Evolutionary conservation across 441 rosid species (phyloP).

Genomic region (Cnidoscolus chayamansa): DNA sequence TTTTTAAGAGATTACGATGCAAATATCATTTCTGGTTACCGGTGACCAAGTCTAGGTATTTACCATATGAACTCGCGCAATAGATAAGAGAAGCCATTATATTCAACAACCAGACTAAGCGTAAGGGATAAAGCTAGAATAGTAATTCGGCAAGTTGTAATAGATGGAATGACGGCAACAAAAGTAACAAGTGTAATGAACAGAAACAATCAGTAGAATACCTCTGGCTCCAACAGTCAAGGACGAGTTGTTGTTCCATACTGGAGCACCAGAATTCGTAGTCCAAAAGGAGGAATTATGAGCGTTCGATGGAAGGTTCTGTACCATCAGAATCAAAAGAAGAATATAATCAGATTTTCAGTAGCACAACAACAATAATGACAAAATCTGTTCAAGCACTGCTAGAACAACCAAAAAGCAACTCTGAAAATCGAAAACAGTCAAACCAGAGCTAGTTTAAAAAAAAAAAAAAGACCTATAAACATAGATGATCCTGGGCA

Average conservation of each 20-base stretch:
- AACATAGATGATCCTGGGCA: neutral
- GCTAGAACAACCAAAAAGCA: neutral
- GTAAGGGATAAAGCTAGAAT: neutral
- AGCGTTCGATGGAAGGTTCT: constrained; percentile 85
- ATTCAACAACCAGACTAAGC: neutral
- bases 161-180: neutral
- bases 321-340: constrained; percentile 17
- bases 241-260: constrained; percentile 83
- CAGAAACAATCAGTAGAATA: constrained; percentile 15
- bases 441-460: neutral
- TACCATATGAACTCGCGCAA: no score
- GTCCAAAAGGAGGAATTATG: constrained; percentile 69
- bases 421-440: neutral
- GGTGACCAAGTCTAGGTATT: no score
- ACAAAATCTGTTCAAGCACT: neutral
- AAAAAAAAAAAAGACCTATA: no score
- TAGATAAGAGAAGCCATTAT: no score
- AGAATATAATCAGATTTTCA: neutral
- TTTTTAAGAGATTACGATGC: no score
- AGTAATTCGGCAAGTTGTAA: neutral
- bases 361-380: neutral
- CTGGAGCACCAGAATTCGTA: constrained; percentile 84
- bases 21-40: no score
- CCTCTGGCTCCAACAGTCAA: constrained; percentile 93
- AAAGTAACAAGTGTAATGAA: neutral